phyloP scores from a whole-genome alignment of 31 red algal species.

The Porphyra umbilicalis region DNA sequence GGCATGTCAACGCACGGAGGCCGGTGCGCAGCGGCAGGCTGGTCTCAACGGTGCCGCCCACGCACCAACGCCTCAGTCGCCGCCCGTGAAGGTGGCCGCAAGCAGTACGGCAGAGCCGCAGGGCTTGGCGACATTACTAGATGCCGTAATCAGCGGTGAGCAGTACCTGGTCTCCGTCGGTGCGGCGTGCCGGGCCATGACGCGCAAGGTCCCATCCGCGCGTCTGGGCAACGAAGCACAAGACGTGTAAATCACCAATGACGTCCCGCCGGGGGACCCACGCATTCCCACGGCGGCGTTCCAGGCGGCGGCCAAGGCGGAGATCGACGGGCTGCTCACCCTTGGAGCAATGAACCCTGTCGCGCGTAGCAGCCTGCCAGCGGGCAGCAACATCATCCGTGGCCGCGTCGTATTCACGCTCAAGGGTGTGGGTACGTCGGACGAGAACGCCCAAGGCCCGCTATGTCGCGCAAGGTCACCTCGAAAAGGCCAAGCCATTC shows the following conservation, averaged over 20 bases:
- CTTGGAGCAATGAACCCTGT: too few relatives aligned
- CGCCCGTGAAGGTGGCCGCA: too few relatives aligned
- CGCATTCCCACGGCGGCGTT: too few relatives aligned
- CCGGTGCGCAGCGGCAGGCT: too few relatives aligned
- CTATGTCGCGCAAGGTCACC: constrained; percentile 23
- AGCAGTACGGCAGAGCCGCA: too few relatives aligned
- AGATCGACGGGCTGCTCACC: too few relatives aligned
- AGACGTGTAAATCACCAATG: constrained; percentile 3
- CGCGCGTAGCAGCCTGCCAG: too few relatives aligned
- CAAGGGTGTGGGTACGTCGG: not conserved
- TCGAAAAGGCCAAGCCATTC: too few relatives aligned
- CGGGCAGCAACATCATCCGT: constrained; percentile 12
- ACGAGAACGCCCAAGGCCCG: constrained; percentile 22
- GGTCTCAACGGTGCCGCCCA: too few relatives aligned
- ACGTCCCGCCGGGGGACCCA: constrained; percentile 1
- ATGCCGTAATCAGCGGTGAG: not conserved
- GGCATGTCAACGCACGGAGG: too few relatives aligned
- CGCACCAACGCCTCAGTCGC: too few relatives aligned
- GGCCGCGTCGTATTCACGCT: constrained; percentile 16
- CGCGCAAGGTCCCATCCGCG: not conserved
- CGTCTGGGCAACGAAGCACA: not conserved
- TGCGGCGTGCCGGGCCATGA: not conserved
- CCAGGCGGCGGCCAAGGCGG: too few relatives aligned
- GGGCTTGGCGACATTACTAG: not conserved
- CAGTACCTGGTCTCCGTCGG: not conserved